phyloP scores from a whole-genome alignment of 2,329 filamentous ascomycete genomes.

The Erysiphe pulchra region DNA sequence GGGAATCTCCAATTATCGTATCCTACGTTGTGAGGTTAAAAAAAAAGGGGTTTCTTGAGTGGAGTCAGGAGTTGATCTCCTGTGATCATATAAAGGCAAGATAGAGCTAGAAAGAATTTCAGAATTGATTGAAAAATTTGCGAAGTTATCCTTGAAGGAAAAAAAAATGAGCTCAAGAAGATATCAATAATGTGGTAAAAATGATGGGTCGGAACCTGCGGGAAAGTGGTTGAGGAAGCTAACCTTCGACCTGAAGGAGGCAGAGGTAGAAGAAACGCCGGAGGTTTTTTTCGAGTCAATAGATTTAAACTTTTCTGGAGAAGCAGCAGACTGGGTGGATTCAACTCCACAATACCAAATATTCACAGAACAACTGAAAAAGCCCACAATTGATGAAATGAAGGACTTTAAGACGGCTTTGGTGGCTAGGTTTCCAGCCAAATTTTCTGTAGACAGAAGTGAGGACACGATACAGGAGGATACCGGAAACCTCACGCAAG shows the following conservation, averaged over 20 bases:
- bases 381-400: not conserved
- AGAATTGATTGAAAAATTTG: too few species aligned
- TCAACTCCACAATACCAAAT: not conserved
- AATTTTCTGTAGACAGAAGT: not conserved
- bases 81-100: too few species aligned
- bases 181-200: not conserved
- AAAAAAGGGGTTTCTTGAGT: too few species aligned
- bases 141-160: too few species aligned
- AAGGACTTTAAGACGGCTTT: not conserved
- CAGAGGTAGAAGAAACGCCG: not conserved
- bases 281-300: not conserved
- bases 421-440: not conserved
- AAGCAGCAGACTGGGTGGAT: not conserved
- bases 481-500: not conserved
- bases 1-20: not conserved
- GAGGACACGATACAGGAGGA: not conserved
- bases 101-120: too few species aligned
- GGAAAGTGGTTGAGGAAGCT: not conserved
- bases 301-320: not conserved
- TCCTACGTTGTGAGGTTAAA: too few species aligned
- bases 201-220: not conserved
- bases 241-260: not conserved
- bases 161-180: not conserved
- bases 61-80: too few species aligned
- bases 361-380: not conserved